Conservation (phyloP, 495 filamentous ascomycete genomes). For the Parathielavia appendiculata region DNA sequence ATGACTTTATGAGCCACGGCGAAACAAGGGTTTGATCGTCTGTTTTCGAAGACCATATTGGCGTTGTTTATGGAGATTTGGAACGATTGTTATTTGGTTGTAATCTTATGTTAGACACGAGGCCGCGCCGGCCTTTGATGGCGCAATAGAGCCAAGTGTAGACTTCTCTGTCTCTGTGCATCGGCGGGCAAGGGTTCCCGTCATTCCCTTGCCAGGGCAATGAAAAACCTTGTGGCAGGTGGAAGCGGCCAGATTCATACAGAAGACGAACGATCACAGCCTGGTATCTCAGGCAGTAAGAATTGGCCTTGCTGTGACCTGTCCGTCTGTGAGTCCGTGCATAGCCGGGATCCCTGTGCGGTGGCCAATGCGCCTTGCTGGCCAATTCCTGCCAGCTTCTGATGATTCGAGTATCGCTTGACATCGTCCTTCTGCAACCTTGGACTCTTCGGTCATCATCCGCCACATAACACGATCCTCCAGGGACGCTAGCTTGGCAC, state of each 20-base stretch:
- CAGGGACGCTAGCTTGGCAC: neutral
- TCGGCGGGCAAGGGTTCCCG: too few relatives aligned
- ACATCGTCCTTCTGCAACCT: constrained; percentile 3
- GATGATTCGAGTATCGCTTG: constrained; percentile 7
- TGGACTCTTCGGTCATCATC: neutral
- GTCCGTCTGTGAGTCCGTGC: too few relatives aligned
- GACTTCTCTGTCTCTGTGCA: neutral
- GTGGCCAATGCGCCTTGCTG: constrained; percentile 19
- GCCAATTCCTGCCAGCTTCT: constrained; percentile 18
- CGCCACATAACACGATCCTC: neutral
- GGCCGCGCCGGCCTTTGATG: neutral
- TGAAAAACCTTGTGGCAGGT: too few relatives aligned
- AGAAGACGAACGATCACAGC: neutral
- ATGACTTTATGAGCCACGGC: constrained; percentile 28
- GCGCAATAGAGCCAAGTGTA: neutral
- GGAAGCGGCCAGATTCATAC: too few relatives aligned
- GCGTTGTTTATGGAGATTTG: constrained; percentile 10
- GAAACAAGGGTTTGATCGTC: constrained; percentile 2
- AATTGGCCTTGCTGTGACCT: too few relatives aligned
- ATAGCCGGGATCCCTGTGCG: neutral
- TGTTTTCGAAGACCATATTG: constrained; percentile 14
- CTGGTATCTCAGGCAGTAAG: neutral
- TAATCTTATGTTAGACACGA: constrained; percentile 6
- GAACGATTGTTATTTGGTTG: constrained; percentile 2
- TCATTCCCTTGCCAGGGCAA: neutral